Evolutionary conservation across 345 rosid genomes (phyloP).

Genomic region (Clarkia xantiana): DNA sequence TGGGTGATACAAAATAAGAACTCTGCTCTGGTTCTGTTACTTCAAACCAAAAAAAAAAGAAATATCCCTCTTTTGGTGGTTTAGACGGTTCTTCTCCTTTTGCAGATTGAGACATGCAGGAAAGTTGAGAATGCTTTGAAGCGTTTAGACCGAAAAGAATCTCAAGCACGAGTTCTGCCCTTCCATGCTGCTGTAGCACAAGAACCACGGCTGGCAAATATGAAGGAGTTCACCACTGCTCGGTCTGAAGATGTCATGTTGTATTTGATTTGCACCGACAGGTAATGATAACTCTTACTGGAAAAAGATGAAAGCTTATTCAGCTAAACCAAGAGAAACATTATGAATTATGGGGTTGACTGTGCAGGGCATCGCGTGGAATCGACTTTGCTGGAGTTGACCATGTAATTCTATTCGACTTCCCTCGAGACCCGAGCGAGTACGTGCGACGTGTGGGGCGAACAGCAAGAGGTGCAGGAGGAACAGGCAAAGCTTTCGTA

Average conservation of each 20-base stretch:
- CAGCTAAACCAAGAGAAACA: too few relatives aligned
- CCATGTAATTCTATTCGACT: slow-evolving; percentile 77
- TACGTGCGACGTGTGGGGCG: slow-evolving; percentile 91
- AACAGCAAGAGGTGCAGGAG: slow-evolving; percentile 87
- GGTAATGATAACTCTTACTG: slow-evolving; percentile 23
- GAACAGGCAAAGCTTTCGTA: slow-evolving; percentile 74
- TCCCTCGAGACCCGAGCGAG: slow-evolving; percentile 86
- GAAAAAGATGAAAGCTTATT: background rate
- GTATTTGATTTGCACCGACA: slow-evolving; percentile 76
- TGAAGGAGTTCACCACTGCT: slow-evolving; percentile 56
- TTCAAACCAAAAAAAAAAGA: too few relatives aligned
- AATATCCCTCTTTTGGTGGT: background rate
- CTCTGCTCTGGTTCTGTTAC: too few relatives aligned
- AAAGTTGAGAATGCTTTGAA: slow-evolving; percentile 80
- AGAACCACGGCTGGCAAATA: slow-evolving; percentile 48
- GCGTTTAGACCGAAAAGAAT: slow-evolving; percentile 57
- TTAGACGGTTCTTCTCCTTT: slow-evolving; percentile 5
- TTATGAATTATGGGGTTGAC: too few relatives aligned
- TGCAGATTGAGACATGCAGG: slow-evolving; percentile 91
- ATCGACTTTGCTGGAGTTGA: slow-evolving; percentile 72
- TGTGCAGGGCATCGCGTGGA: slow-evolving; percentile 70
- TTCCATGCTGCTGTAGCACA: slow-evolving; percentile 83
- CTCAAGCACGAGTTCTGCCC: slow-evolving; percentile 40
- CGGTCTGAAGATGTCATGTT: slow-evolving; percentile 24
- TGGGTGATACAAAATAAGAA: slow-evolving; percentile 6